These are phyloP conservation scores for Neostapfia colusana DNA, from an alignment of 176 grass and related monocot species.

Conservation along the genomic window DNA sequence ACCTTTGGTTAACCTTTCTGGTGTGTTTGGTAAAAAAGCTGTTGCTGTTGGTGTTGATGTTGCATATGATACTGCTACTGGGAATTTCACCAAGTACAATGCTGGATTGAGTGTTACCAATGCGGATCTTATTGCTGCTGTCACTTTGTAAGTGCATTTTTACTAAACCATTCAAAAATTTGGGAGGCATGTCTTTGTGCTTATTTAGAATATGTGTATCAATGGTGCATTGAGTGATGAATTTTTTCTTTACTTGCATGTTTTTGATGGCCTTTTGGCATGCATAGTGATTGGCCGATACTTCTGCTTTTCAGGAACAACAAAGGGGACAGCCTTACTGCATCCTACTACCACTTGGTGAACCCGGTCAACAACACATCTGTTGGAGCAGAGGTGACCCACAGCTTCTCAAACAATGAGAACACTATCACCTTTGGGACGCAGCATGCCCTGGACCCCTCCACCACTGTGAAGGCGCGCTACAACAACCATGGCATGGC, in stretches of 20 bases:
- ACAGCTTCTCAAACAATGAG: slow-evolving; percentile 56
- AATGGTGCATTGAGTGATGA: neutral
- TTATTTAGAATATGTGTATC: neutral
- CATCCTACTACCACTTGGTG: slow-evolving; percentile 55
- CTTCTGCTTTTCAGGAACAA: slow-evolving; percentile 48
- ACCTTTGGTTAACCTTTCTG: slow-evolving; percentile 67
- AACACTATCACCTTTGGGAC: slow-evolving; percentile 50
- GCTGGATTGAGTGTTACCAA: slow-evolving; percentile 53
- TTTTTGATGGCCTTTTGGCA: neutral
- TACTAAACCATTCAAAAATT: neutral
- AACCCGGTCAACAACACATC: slow-evolving; percentile 27
- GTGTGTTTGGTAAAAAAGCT: slow-evolving; percentile 53
- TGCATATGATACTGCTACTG: slow-evolving; percentile 58
- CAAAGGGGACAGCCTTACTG: slow-evolving; percentile 60
- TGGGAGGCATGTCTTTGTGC: neutral
- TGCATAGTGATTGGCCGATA: neutral
- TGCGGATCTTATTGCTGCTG: slow-evolving; percentile 46
- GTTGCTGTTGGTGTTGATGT: slow-evolving; percentile 67
- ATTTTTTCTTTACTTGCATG: neutral
- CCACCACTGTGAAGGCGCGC: slow-evolving; percentile 59
- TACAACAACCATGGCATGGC: slow-evolving; percentile 60
- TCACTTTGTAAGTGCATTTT: slow-evolving; percentile 60
- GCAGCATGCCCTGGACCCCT: slow-evolving; percentile 51
- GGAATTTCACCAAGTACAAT: slow-evolving; percentile 66
- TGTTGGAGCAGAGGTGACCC: slow-evolving; percentile 52